Percentiles rank a stretch among this genome's conserved stretches.
These are phyloP conservation scores for Xylariaceae sp. DNA, from an alignment of 2,329 filamentous ascomycete species.

Conservation along the genomic window DNA sequence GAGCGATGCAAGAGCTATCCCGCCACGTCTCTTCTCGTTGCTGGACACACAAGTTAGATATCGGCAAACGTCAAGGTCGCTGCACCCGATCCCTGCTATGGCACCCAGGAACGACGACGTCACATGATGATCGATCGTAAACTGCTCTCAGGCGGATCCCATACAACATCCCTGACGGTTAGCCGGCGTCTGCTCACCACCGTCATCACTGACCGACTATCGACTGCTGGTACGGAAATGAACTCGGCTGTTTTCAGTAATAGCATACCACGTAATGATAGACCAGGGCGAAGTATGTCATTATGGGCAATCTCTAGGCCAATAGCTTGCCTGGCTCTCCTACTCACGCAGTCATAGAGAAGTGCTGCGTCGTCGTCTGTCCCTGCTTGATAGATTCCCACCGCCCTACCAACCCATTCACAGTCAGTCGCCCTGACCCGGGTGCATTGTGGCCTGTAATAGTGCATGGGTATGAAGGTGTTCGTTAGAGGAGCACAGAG, in stretches of 20 bases:
- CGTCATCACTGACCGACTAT: constrained; percentile 9
- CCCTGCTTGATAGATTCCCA: constrained; percentile 65
- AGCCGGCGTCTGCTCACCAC: constrained; percentile 28
- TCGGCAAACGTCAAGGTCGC: no score
- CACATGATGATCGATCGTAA: constrained; percentile 23
- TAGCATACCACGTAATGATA: constrained; percentile 24
- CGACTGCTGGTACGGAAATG: constrained; percentile 20
- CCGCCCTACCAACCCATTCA: constrained; percentile 42
- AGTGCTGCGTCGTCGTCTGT: constrained; percentile 55
- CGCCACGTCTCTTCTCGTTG: background rate
- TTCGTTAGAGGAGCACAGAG: no score
- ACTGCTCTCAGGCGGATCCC: constrained; percentile 35
- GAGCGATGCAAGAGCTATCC: background rate
- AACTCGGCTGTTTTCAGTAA: constrained; percentile 23
- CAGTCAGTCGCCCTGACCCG: no score
- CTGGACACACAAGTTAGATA: no score
- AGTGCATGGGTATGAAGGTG: no score
- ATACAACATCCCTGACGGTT: constrained; percentile 34
- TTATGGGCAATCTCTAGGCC: constrained; percentile 20
- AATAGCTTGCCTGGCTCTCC: constrained; percentile 33
- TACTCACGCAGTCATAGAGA: constrained; percentile 44
- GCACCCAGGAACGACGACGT: constrained; percentile 17
- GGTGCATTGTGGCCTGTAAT: no score
- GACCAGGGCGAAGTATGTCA: constrained; percentile 15
- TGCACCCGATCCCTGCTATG: no score